Base-by-base conservation (phyloP, 495 filamentous ascomycete genomes). In the Penicillium turbatum region DNA sequence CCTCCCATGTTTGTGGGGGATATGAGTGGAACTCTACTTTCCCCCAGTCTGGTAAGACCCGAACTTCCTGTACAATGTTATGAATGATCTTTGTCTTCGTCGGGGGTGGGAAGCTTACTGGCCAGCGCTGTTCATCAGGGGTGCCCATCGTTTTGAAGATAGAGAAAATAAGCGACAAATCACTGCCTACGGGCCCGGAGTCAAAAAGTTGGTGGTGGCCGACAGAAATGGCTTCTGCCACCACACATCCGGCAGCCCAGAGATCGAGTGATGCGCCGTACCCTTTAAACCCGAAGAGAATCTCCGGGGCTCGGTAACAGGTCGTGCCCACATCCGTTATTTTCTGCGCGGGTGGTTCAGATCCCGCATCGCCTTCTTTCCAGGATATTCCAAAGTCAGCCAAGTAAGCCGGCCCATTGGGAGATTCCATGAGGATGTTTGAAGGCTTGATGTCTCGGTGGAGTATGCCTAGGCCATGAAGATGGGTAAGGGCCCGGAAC, bases 391-490 rank as follows among this genome's bases (percentile, higher is more conserved):
- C 93, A 72, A 98, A 97, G 70, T 98, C 93, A 13, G 87, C 82
- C 16, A 98, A 74, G 44, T 83, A 86, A 4, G 88, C 87, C 1
- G 87, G 84, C 2, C 88, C 86, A n/a, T 76, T 66, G 0, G 78
- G 72, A 1, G 83, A 82, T 35, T 79, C 68, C 54, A 97, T 78
- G 34, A 97, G 74, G 44, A 98, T 81, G 57, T 96, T 95, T 2
- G 89, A 86, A 6, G 93, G 92, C 65, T 98, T 98, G 63, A 98
- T 77, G 63, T 98, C 93, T 27, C 93, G 84, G 68, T 98, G 93
- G 57, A 97, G 86, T 46, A 98, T 89, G 7, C 80, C 83, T 12
- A 81, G 68, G 9, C 66, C 54, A 69, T 98, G 95, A 24, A 95
- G 65, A 62, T 88, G 80, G 5, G 68, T 67, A 9, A 98, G 79